Evolutionary conservation across 2,329 filamentous ascomycete species (phyloP), one percentile per base, ranked within the genome.

Genomic region (Sclerotinia subarctica): DNA sequence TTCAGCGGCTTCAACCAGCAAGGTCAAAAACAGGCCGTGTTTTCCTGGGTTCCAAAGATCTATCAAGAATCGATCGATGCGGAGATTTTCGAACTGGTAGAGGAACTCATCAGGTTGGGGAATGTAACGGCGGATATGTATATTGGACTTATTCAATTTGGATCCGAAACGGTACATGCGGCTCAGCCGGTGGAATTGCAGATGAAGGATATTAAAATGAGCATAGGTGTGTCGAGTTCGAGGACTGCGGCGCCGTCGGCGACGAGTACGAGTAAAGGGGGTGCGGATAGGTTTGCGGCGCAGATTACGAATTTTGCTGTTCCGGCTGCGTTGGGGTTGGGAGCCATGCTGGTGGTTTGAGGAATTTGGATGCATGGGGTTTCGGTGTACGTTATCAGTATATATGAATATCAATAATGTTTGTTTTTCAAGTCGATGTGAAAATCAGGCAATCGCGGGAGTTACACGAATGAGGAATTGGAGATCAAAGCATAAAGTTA

Each of bases 261-360:
- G 4, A 53, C 64, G 26, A 53, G 47, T 32, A 67, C 46, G 46
- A 67, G 64, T 35, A 53, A 32, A 5, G 64, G 32, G 3, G 64
- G 15, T 1, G 64, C 32, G 13, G 64, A 67, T 10, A 44, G 26
- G 8, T 58, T 59, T n/a, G 24, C 24, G 46, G 24, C 64, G 2
- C 44, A 51, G 47, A 67, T 67, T 62, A 67, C 64, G 13, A 67
- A 67, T 67, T 67, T 67, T 67, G 64, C 64, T 5, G 21, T 67
- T n/a, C 64, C 64, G 19, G 64, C 64, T 17, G 64, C 64, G 19
- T 26, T 67, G 54, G 64, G 64, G 2, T 38, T 67, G 6, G 56
- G 54, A 5, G 46, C n/a, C 35, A 67, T 67, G 56, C 24, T 67
- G 46, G 59, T 11, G 8, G 15, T 62, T 26, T 62, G n/a, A 59